Evolutionary conservation across 768 basidiomycete genomes (phyloP).

Genomic region (Podaxis pistillaris): DNA sequence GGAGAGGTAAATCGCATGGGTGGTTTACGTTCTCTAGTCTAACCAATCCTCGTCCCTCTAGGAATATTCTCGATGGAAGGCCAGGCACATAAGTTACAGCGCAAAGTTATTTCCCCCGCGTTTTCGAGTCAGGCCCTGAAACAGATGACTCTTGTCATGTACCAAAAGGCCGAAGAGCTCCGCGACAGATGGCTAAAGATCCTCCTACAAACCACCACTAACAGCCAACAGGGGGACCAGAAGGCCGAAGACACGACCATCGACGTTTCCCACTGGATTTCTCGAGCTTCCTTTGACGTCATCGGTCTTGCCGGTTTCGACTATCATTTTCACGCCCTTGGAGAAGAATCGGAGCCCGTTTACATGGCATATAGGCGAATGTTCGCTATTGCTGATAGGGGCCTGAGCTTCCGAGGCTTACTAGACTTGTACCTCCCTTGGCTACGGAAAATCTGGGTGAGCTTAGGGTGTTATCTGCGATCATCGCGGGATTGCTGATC

Average conservation of each 20-base stretch:
- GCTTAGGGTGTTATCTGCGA: conserved; percentile 14
- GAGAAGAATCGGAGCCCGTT: conserved; percentile 46
- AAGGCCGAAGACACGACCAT: conserved; percentile 25
- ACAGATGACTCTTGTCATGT: conserved; percentile 44
- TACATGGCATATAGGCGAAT: conserved; percentile 49
- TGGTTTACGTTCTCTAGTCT: neutral
- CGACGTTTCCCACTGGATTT: conserved; percentile 58
- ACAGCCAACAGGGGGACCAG: neutral
- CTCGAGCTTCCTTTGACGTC: conserved; percentile 60
- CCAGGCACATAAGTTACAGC: conserved; percentile 42
- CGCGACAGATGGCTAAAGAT: conserved; percentile 41
- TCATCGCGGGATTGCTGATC: neutral
- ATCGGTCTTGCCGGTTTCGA: conserved; percentile 60
- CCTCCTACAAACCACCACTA: neutral
- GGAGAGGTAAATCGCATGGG: conserved; percentile 35
- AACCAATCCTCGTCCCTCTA: conserved; percentile 17
- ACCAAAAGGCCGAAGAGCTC: conserved; percentile 51
- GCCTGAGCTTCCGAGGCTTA: conserved; percentile 36
- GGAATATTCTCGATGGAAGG: conserved; percentile 57
- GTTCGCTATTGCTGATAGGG: conserved; percentile 49
- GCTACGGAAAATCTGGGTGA: conserved; percentile 43
- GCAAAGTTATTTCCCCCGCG: conserved; percentile 49
- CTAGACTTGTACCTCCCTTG: conserved; percentile 47
- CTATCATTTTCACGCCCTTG: conserved; percentile 48
- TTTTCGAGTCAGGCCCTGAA: conserved; percentile 46